Base-by-base conservation (phyloP, 2,329 filamentous ascomycete genomes). In the Ustulina deusta region DNA sequence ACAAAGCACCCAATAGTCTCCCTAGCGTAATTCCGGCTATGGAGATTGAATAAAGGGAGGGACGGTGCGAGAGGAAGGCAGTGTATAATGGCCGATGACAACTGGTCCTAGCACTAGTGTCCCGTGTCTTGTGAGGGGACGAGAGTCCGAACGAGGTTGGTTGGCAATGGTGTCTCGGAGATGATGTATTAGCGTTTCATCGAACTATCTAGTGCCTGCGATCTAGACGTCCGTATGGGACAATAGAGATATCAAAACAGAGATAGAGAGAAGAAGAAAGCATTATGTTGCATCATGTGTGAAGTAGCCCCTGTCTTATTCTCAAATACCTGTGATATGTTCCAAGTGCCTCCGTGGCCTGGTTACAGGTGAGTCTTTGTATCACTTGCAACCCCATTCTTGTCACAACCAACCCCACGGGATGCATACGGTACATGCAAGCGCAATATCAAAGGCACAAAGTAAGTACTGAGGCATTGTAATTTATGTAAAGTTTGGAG, bases 131-230 rank as follows among this genome's bases (percentile, higher is more conserved):
- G 51, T 46, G 56, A 44, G 29, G 38, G 32, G 11, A 34, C 17
- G 29, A 52, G 48, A 48, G 22, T 51, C 48, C 25, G 27, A 48
- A 42, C 36, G 48, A 27, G 11, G 34, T 44, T 54, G 40, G 20
- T 44, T 60, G 2, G 52, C 57, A 57, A 32, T 49, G 25, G 27
- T 64, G 63, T 60, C 48, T 44, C n/a, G 42, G 49, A 13, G 22
- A 34, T 1, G 2, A 49, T 46, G 52, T 57, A 38, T 59, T 40
- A 32, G 38, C 15, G 60, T 46, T 34, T 32, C 49, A 48, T 48
- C 36, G 10, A 40, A 6, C 25, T 54, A 46, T 63, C 27, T 58
- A 54, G 40, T 27, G 27, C 57, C 38, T 40, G 11, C 22, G 32
- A 51, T 66, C 29, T 57, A 44, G 29, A 17, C 38, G 20, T 58